These are phyloP conservation scores for Osmanthus fragrans DNA, from an alignment of 257 asterid species.

Conservation along the genomic window DNA sequence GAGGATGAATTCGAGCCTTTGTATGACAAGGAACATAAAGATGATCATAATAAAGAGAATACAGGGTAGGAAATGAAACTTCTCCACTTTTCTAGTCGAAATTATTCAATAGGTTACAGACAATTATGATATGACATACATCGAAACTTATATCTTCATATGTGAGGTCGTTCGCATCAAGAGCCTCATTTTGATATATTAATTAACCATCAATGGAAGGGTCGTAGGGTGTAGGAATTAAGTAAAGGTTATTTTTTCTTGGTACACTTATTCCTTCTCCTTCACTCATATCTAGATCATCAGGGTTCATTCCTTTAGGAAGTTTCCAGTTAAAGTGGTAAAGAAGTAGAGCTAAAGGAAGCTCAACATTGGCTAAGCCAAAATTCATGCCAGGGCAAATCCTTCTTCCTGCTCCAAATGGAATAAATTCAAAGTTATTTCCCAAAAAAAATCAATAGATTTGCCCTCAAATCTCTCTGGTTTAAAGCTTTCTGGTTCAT, in stretches of 20 bases:
- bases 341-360: conserved; percentile 20
- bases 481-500: conserved; percentile 15
- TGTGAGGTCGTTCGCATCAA: no score
- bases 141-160: no score
- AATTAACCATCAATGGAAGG: neutral
- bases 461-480: conserved; percentile 24
- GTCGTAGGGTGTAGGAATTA: neutral
- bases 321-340: conserved; percentile 27
- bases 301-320: neutral
- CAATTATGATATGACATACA: no score
- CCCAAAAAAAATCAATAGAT: conserved; percentile 16
- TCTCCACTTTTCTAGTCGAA: no score
- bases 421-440: conserved; percentile 16
- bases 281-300: conserved; percentile 1
- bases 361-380: conserved; percentile 19
- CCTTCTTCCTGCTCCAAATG: conserved; percentile 28
- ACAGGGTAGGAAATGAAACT: no score
- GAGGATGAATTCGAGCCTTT: no score
- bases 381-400: conserved; percentile 24
- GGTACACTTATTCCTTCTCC: conserved; percentile 6
- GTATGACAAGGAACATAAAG: no score
- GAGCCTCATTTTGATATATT: neutral
- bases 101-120: no score
- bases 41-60: no score
- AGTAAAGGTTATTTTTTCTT: conserved; percentile 21